phyloP scores from a whole-genome alignment of 2,329 filamentous ascomycete species.

The Pseudogymnoascus sp. region DNA sequence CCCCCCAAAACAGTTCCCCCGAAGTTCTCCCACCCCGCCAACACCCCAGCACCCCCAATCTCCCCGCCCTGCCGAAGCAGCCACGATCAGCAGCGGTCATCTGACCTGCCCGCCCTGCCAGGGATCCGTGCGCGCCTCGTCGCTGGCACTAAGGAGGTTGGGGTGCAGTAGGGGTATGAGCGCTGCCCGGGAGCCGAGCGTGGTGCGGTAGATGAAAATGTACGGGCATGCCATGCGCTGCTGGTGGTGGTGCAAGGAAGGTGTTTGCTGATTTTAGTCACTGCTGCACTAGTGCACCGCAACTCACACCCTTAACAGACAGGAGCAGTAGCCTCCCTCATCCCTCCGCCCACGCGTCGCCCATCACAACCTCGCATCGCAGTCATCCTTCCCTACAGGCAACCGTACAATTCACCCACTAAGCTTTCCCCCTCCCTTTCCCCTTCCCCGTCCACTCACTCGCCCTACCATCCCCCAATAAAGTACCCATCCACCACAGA shows the following conservation, averaged over 20 bases:
- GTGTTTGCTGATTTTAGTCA: background rate
- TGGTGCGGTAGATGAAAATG: background rate
- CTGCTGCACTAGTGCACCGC: background rate
- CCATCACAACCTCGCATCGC: background rate
- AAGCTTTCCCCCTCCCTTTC: background rate
- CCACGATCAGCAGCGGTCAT: background rate
- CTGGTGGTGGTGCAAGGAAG: background rate
- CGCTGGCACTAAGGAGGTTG: too few species aligned
- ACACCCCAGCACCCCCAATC: background rate
- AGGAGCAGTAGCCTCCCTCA: background rate
- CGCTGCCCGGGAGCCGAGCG: too few species aligned
- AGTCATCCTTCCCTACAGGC: background rate
- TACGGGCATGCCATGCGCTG: background rate
- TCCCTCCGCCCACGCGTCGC: background rate
- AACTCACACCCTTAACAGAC: background rate
- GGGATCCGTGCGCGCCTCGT: background rate
- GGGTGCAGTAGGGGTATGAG: too few species aligned
- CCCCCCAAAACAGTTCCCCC: background rate
- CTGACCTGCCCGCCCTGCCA: background rate
- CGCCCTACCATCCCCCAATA: background rate
- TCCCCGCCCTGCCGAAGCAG: background rate
- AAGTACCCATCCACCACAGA: background rate
- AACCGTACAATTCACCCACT: background rate
- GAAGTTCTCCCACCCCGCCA: background rate
- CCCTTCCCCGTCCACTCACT: background rate